Conservation (phyloP, 2,329 filamentous ascomycete genomes). For the Stagonosporopsis rhizophila region DNA sequence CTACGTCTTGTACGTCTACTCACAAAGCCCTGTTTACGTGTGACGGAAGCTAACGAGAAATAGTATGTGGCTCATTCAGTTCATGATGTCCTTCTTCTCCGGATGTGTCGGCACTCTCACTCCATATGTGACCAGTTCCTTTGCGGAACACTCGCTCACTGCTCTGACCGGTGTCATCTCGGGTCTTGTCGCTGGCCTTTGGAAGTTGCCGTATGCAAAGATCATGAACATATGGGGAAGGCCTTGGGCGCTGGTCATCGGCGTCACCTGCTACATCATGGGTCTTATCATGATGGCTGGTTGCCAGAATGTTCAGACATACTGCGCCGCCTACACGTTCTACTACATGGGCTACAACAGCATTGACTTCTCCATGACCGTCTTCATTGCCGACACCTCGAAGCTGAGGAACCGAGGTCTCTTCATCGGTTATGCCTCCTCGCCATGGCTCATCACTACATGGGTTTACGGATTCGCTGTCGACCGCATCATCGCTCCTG, state of each 20-base stretch:
- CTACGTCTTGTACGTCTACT: conserved; percentile 35
- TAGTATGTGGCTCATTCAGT: conserved; percentile 52
- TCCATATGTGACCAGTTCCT: conserved; percentile 52
- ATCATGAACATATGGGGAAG: conserved; percentile 55
- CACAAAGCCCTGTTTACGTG: neutral
- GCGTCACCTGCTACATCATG: conserved; percentile 40
- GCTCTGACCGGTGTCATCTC: conserved; percentile 50
- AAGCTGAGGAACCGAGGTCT: conserved; percentile 67
- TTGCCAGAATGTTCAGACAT: conserved; percentile 67
- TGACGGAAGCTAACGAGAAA: conserved; percentile 17
- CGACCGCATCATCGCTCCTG: conserved; percentile 53
- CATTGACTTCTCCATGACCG: conserved; percentile 67
- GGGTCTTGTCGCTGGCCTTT: conserved; percentile 48
- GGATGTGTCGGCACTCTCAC: conserved; percentile 51
- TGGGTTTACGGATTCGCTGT: conserved; percentile 41
- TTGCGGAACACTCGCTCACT: conserved; percentile 47
- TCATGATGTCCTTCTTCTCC: conserved; percentile 57
- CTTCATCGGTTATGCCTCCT: conserved; percentile 60
- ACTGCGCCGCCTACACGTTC: conserved; percentile 71
- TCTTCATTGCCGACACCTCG: conserved; percentile 74
- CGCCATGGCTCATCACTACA: conserved; percentile 44
- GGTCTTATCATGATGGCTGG: conserved; percentile 71
- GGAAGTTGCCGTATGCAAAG: conserved; percentile 53
- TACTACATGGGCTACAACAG: conserved; percentile 68
- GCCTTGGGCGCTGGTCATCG: conserved; percentile 46